A percentile compares a stretch with the other conserved stretches of the same genome.
Conservation (phyloP, 2,329 filamentous ascomycete genomes). For the Dendrostoma leiphaemia region DNA sequence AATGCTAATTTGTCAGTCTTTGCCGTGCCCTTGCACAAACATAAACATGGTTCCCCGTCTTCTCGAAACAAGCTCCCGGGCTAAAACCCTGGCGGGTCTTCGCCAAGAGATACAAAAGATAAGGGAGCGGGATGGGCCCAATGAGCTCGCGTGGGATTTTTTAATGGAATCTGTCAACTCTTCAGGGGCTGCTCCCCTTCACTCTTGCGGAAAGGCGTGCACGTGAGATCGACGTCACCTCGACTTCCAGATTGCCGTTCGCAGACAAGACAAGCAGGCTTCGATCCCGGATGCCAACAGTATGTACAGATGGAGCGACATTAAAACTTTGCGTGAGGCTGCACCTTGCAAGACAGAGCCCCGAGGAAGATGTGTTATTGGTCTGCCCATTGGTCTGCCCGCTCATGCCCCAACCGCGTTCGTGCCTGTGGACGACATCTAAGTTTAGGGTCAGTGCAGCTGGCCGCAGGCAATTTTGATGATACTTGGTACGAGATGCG, state of each 20-base stretch:
- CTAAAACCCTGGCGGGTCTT: conserved; percentile 3
- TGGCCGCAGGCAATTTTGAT: no score
- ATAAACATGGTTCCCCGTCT: conserved; percentile 7
- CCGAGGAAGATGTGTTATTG: no score
- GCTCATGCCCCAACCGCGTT: no score
- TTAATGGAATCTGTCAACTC: conserved; percentile 16
- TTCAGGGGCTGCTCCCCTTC: conserved; percentile 7
- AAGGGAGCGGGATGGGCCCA: conserved; percentile 2
- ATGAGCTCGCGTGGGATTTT: conserved; percentile 15
- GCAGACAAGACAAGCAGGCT: no score
- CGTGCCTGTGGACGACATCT: no score
- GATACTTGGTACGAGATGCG: no score
- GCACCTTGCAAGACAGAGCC: no score
- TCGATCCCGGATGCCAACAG: no score
- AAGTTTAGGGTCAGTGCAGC: no score
- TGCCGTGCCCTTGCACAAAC: neutral
- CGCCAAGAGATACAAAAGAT: conserved; percentile 19
- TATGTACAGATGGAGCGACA: no score
- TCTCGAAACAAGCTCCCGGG: conserved; percentile 12
- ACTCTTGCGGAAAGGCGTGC: neutral
- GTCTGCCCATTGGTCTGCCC: no score
- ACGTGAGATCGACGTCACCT: conserved; percentile 13
- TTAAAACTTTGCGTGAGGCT: no score
- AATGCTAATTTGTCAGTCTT: neutral
- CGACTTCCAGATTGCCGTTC: neutral